Conservation (phyloP, 495 filamentous ascomycete species). For the Haplographium delicatum region DNA sequence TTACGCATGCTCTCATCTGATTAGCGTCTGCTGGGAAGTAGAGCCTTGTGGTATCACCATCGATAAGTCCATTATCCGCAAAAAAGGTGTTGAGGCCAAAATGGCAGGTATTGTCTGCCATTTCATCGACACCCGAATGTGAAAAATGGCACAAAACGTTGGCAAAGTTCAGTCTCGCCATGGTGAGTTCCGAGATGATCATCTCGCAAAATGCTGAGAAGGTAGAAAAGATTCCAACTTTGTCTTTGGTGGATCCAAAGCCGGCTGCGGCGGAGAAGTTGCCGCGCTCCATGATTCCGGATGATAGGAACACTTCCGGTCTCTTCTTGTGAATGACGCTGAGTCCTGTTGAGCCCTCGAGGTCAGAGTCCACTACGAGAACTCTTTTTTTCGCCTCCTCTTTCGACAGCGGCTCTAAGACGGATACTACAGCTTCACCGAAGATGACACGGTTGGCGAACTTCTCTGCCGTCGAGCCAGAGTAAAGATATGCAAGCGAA, state of each 20-base stretch:
- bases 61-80: slow-evolving; percentile 18
- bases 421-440: slow-evolving; percentile 15
- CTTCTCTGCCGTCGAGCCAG: slow-evolving; percentile 10
- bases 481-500: slow-evolving; percentile 13
- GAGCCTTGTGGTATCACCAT: slow-evolving; percentile 18
- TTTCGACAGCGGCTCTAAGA: slow-evolving; percentile 11
- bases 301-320: slow-evolving; percentile 19
- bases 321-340: slow-evolving; percentile 20
- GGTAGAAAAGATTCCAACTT: slow-evolving; percentile 20
- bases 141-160: slow-evolving; percentile 21
- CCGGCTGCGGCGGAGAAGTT: slow-evolving; percentile 22
- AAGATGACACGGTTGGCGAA: slow-evolving; percentile 20
- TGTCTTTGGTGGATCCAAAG: slow-evolving; percentile 17
- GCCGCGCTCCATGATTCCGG: slow-evolving; percentile 22
- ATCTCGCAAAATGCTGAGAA: slow-evolving; percentile 22
- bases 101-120: slow-evolving; percentile 23
- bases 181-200: slow-evolving; percentile 22
- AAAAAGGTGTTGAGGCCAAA: slow-evolving; percentile 21
- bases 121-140: slow-evolving; percentile 19
- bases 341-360: slow-evolving; percentile 19
- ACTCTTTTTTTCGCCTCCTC: slow-evolving; percentile 15
- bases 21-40: slow-evolving; percentile 23
- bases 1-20: slow-evolving; percentile 14
- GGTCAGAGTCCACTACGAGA: slow-evolving; percentile 18
- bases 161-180: slow-evolving; percentile 19